Conservation (phyloP, 163 green algal species). For the Coccomyxa subellipsoidea region DNA sequence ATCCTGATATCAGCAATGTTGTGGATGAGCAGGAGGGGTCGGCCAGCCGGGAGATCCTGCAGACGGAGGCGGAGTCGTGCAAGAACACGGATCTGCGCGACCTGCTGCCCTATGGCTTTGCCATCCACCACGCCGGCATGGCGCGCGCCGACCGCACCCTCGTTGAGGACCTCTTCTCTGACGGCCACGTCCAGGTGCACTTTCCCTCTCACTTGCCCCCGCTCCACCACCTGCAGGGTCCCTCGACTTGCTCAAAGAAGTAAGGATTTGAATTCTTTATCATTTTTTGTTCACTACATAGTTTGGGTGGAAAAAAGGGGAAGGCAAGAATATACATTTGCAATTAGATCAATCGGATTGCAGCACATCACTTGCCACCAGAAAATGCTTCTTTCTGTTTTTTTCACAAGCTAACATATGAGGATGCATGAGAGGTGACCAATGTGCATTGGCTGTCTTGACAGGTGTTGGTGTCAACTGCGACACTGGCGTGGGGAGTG, state of each 20-base stretch:
- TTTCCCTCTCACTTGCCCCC: no score
- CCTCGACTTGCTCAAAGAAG: no score
- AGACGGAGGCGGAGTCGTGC: slow-evolving; percentile 76
- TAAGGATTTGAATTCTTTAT: no score
- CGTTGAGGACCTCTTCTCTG: slow-evolving; percentile 95
- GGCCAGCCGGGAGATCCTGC: slow-evolving; percentile 58
- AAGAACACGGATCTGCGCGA: slow-evolving; percentile 83
- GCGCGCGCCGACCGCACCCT: slow-evolving; percentile 82
- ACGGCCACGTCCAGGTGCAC: slow-evolving; percentile 83
- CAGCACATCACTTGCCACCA: no score
- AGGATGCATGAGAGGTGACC: not conserved
- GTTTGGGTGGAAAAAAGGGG: no score
- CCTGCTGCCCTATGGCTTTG: slow-evolving; percentile 93
- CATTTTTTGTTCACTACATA: no score
- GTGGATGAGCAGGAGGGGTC: slow-evolving; percentile 31
- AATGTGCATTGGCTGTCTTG: not conserved
- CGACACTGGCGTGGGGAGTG: slow-evolving; percentile 95
- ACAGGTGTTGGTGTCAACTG: slow-evolving; percentile 93
- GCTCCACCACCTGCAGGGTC: no score
- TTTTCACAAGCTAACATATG: not conserved
- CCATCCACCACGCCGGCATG: slow-evolving; percentile 94
- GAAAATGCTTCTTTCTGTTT: no score
- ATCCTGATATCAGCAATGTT: not conserved
- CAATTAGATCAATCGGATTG: no score
- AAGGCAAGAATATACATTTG: no score